A percentile compares a stretch with the other conserved stretches of the same genome.
Evolutionary conservation across 306 rosid species (phyloP).

Genomic region (Quercus dentata): DNA sequence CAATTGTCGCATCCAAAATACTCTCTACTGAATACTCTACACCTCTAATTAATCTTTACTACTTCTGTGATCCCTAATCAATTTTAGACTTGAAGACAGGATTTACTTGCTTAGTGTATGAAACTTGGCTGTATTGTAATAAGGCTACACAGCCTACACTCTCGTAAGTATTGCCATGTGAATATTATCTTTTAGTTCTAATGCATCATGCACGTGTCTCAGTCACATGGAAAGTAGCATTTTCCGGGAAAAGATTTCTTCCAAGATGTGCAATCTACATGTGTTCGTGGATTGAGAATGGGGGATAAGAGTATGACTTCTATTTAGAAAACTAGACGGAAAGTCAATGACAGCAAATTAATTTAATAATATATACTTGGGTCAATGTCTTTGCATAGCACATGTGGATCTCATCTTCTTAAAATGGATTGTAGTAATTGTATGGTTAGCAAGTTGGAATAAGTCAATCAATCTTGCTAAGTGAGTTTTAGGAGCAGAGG

Average conservation of each 20-base stretch:
- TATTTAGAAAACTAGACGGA: not conserved
- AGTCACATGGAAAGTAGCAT: not conserved
- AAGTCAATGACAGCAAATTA: not conserved
- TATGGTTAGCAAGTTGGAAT: not conserved
- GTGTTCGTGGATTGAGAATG: not conserved
- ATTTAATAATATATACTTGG: not conserved
- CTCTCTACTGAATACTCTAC: conserved; percentile 26
- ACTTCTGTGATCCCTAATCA: conserved; percentile 10
- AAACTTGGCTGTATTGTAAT: not conserved
- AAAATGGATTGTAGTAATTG: not conserved
- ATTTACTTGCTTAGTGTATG: not conserved
- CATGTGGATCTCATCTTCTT: not conserved
- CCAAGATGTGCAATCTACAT: not conserved
- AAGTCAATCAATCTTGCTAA: not conserved
- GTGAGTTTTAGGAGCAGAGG: not conserved
- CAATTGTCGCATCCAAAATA: conserved; percentile 25
- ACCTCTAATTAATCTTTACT: conserved; percentile 10
- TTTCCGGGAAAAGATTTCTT: not conserved
- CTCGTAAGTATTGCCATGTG: not conserved
- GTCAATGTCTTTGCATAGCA: not conserved
- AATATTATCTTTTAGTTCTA: not conserved
- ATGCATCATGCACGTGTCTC: not conserved
- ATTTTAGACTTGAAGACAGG: not conserved
- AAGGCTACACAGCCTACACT: no score
- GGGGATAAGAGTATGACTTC: not conserved